Evolutionary conservation across 306 rosid genomes (phyloP), one percentile per base, ranked within the genome.

Genomic region (Ziziphus jujuba): DNA sequence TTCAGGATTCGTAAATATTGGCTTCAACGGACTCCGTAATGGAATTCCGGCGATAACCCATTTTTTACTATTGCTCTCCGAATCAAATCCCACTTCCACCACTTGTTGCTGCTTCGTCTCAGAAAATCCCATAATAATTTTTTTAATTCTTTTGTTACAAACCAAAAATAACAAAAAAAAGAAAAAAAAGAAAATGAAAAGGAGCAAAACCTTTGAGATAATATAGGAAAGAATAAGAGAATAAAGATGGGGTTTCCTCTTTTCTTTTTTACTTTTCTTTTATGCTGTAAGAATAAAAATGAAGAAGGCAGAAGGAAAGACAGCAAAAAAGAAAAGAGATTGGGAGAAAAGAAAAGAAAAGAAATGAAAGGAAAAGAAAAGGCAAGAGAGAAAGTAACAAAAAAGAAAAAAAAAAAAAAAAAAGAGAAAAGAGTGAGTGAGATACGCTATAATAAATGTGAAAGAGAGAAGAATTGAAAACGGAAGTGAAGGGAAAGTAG

Each of bases 31-130:
- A 14, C 83, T 59, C 25, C 88, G 82, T 21, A 78, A 63, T 8
- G 84, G 63, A 38, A 87, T 86, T 71, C 89, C 97, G 34, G 87
- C 82, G 15, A 92, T 75, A 49, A 76, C 87, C 96, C 97, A 84
- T 72, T 86, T 89, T 67, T 76, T 75, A 21, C 64, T 54, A 16
- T 84, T 91, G 23, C 87, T 55, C 19, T 83, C 91, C 20, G 80
- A 60, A 24, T 67, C 71, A 66, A 80, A 69, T 19, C 76, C 89
- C 40, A 69, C 72, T 40, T 75, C 82, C 45, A 72, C 43, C 13
- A 70, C 50, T 4, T 64, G 79, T 0, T 53, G 51, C 33, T 86
- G 33, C 33, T 28, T 28, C 33, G 33, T 80, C 79, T 81, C 85
- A 0, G 92, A 74, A 71, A 85, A 67, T 31, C 91, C 95, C 98